Evolutionary conservation across 208 protist genomes (phyloP), one percentile per base, ranked within the genome.

Genomic region (Acanthamoeba culbertsoni): DNA sequence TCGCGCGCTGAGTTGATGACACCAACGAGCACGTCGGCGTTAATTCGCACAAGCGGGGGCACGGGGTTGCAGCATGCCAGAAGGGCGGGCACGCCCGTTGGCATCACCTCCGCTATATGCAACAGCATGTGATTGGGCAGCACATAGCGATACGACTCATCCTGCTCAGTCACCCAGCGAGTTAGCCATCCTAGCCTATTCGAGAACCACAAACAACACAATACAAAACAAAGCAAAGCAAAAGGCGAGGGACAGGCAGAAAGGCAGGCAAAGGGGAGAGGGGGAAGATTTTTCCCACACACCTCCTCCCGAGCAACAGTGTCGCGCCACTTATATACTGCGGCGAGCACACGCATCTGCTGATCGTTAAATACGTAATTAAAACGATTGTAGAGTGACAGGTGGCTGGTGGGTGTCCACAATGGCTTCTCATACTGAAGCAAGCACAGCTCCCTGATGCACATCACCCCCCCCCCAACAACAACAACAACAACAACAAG

Each of bases 401-500:
- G 23, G 77, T 95, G 92, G 26, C 71, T 79, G 1, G 96, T 95
- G 5, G 97, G 95, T 46, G 97, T 97, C 2, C 98, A 94, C 5
- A 96, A 75, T n/a, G 97, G 97, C 94, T 99, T 99, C 94, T 98
- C 97, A 95, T 99, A 99, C 53, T 95, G 53, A 45, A 97, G 93
- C 37, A 99, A 88, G 63, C 97, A 98, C 1, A 99, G 62, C 55
- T 97, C 96, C 48, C 94, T 37, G n/a, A 45, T n/a, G n/a, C n/a
- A n/a, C n/a, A n/a, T n/a, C n/a, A n/a, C n/a, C n/a, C n/a, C n/a
- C n/a, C n/a, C n/a, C n/a, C n/a, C n/a, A n/a, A n/a, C n/a, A n/a
- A n/a, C n/a, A n/a, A n/a, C n/a, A n/a, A n/a, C n/a, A n/a, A n/a
- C n/a, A n/a, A n/a, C n/a, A n/a, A n/a, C n/a, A n/a, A n/a, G n/a